Conservation (phyloP, 805 yeast genomes). For the Saccharomycopsis fermentans region DNA sequence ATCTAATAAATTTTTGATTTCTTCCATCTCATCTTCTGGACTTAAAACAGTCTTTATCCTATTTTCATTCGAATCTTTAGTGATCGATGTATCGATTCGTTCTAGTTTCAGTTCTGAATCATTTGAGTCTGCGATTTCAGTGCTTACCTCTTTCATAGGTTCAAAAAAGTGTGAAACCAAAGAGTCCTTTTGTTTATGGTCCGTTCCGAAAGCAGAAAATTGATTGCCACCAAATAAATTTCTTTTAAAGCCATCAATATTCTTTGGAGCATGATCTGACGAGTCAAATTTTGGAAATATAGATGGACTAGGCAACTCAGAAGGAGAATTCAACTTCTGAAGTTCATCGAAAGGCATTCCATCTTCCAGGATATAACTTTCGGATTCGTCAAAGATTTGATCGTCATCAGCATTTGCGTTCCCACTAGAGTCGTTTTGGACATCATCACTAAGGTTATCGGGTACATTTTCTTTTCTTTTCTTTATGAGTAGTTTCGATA, state of each 20-base stretch:
- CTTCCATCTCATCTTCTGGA: constrained; percentile 7
- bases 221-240: not conserved
- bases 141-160: not conserved
- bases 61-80: not conserved
- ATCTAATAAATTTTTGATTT: constrained; percentile 9
- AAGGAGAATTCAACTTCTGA: not conserved
- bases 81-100: not conserved
- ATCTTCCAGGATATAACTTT: too few relatives aligned
- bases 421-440: too few relatives aligned
- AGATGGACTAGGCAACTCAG: not conserved
- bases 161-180: not conserved
- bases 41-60: not conserved
- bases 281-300: not conserved
- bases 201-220: not conserved
- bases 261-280: not conserved
- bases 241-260: not conserved
- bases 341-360: not conserved
- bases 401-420: not conserved
- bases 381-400: not conserved
- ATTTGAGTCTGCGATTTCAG: not conserved
- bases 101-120: not conserved
- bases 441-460: too few relatives aligned
- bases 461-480: not conserved
- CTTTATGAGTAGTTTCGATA: constrained; percentile 7
- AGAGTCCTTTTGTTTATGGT: too few relatives aligned